These are phyloP conservation scores for Annulohypoxylon maeteangense DNA, from an alignment of 495 filamentous ascomycete genomes.

Conservation along the genomic window DNA sequence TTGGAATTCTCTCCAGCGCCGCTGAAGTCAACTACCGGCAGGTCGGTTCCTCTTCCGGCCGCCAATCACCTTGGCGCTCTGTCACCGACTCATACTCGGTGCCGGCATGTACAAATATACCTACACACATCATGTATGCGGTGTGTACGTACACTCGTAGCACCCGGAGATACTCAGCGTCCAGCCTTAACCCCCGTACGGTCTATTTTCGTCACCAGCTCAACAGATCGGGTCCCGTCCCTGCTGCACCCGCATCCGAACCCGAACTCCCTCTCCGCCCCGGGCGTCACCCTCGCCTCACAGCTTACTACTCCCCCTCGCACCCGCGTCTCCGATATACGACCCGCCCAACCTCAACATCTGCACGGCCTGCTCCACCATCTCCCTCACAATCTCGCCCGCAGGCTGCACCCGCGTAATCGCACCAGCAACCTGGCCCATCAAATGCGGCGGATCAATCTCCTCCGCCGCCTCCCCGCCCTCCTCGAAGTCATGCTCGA, in stretches of 20 bases:
- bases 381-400: conserved; percentile 80
- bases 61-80: neutral
- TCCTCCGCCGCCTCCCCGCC: conserved; percentile 75
- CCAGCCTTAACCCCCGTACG: neutral
- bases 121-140: neutral
- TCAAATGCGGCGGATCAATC: conserved; percentile 84
- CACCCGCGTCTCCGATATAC: conserved; percentile 52
- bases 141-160: neutral
- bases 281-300: conserved; percentile 33
- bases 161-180: neutral
- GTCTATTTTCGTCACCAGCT: neutral
- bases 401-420: conserved; percentile 82
- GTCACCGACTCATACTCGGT: neutral
- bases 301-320: conserved; percentile 53
- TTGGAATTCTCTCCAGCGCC: conserved; percentile 1
- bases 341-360: conserved; percentile 68
- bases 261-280: neutral
- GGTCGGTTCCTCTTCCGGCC: conserved; percentile 11
- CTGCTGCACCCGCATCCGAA: neutral
- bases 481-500: conserved; percentile 80
- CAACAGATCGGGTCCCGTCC: neutral
- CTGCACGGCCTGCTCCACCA: conserved; percentile 81
- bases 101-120: neutral
- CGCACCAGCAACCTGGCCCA: conserved; percentile 90
- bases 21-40: conserved; percentile 16